Evolutionary conservation across 2,329 filamentous ascomycete species (phyloP).

Genomic region (Botrytis tulipae): DNA sequence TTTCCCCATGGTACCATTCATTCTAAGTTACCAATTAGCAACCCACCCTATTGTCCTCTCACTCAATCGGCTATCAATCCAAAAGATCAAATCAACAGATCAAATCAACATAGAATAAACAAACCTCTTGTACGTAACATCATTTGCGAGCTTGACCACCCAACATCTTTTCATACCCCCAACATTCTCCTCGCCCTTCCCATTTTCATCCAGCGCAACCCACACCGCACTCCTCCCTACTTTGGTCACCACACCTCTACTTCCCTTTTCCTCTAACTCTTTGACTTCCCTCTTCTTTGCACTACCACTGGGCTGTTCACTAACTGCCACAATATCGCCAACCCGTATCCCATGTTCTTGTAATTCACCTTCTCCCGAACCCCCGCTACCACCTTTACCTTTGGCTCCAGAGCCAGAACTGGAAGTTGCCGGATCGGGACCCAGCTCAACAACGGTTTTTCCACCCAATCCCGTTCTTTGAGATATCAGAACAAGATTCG

Average conservation of each 20-base stretch:
- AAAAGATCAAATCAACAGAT: background rate
- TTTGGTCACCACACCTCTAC: conserved; percentile 67
- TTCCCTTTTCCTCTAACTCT: conserved; percentile 67
- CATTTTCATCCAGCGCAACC: conserved; percentile 68
- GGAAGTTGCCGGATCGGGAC: conserved; percentile 64
- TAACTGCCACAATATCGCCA: conserved; percentile 75
- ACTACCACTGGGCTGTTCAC: conserved; percentile 70
- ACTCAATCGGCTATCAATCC: background rate
- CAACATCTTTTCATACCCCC: conserved; percentile 49
- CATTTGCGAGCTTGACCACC: conserved; percentile 66
- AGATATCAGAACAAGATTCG: conserved; percentile 70
- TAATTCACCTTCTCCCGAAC: conserved; percentile 50
- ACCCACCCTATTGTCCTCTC: background rate
- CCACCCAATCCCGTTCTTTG: conserved; percentile 88
- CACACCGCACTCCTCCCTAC: conserved; percentile 57
- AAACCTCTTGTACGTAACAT: conserved; percentile 58
- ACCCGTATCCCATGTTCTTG: conserved; percentile 73
- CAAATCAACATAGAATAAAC: conserved; percentile 19
- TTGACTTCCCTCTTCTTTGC: conserved; percentile 61
- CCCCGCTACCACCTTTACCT: conserved; percentile 37
- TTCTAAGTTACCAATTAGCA: conserved; percentile 45
- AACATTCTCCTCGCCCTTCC: conserved; percentile 45
- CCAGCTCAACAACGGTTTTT: conserved; percentile 82
- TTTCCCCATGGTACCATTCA: conserved; percentile 62
- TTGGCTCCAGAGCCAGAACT: background rate